phyloP scores from a whole-genome alignment of 805 yeast species.

The Cyberlindnera subsufficiens region DNA sequence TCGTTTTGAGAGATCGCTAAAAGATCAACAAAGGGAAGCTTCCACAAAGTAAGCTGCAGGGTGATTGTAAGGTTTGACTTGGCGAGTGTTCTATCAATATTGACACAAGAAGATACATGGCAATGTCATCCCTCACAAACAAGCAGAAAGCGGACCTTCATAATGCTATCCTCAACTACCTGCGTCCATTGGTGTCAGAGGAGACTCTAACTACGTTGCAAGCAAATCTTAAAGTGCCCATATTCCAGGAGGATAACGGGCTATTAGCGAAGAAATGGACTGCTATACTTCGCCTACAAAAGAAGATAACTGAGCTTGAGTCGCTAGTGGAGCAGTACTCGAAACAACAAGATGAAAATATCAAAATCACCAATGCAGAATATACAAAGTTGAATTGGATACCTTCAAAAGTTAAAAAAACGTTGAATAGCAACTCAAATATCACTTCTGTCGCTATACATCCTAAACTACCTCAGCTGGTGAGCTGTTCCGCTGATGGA shows the following conservation, averaged over 20 bases:
- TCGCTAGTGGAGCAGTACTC: slow-evolving; percentile 44
- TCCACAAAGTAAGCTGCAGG: too few relatives aligned
- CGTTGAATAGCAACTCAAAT: slow-evolving; percentile 35
- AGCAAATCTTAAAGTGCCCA: slow-evolving; percentile 16
- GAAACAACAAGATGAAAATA: slow-evolving; percentile 24
- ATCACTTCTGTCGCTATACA: slow-evolving; percentile 66
- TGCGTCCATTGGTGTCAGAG: slow-evolving; percentile 27
- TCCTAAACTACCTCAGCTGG: slow-evolving; percentile 62
- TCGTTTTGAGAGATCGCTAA: neutral
- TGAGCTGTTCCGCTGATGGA: slow-evolving; percentile 65
- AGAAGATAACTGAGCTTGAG: slow-evolving; percentile 66
- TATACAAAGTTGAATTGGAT: slow-evolving; percentile 20
- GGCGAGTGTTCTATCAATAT: too few relatives aligned
- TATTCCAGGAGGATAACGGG: slow-evolving; percentile 21
- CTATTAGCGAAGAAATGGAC: slow-evolving; percentile 79
- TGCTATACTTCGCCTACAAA: slow-evolving; percentile 75
- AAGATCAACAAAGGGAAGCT: too few relatives aligned
- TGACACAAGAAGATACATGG: neutral
- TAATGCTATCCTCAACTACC: slow-evolving; percentile 42
- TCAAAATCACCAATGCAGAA: slow-evolving; percentile 19
- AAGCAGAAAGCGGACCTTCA: slow-evolving; percentile 42
- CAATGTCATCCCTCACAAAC: slow-evolving; percentile 30
- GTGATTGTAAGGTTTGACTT: too few relatives aligned
- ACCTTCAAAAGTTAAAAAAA: slow-evolving; percentile 20
- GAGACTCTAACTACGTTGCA: slow-evolving; percentile 14